These are phyloP conservation scores for Ophiocordyceps robertsii DNA, from an alignment of 2,329 filamentous ascomycete species.

Conservation along the genomic window DNA sequence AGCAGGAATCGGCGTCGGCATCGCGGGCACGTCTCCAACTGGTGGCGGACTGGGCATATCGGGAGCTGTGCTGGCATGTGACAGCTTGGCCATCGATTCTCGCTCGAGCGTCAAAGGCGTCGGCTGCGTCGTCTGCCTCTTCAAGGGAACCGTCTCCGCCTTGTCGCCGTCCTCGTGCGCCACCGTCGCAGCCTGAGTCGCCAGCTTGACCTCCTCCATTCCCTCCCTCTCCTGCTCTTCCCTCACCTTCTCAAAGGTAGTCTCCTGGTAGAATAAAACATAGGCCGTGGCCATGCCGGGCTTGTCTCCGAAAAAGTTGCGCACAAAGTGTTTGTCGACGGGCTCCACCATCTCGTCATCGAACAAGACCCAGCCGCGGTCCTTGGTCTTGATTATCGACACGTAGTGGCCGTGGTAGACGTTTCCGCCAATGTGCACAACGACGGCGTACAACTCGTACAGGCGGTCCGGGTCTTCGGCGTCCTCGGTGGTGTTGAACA, in stretches of 20 bases:
- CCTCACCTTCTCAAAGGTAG: slow-evolving; percentile 49
- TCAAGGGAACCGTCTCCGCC: slow-evolving; percentile 30
- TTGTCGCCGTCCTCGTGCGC: slow-evolving; percentile 33
- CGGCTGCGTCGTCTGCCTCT: slow-evolving; percentile 37
- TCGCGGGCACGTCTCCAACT: slow-evolving; percentile 1
- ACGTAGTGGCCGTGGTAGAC: slow-evolving; percentile 98
- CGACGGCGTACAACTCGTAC: slow-evolving; percentile 93
- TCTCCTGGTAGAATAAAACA: slow-evolving; percentile 96
- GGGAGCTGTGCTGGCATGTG: slow-evolving; percentile 55
- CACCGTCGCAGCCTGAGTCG: slow-evolving; percentile 41
- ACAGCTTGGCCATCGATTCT: slow-evolving; percentile 43
- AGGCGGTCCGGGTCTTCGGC: slow-evolving; percentile 84
- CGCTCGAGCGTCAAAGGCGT: slow-evolving; percentile 30
- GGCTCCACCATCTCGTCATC: slow-evolving; percentile 98
- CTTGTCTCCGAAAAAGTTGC: slow-evolving; percentile 93
- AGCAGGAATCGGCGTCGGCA: background rate
- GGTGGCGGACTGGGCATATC: slow-evolving; percentile 10
- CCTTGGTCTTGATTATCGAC: slow-evolving; percentile 92
- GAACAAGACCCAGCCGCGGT: slow-evolving; percentile 89
- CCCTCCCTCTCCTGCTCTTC: slow-evolving; percentile 78
- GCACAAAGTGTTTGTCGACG: slow-evolving; percentile 89
- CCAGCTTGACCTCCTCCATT: slow-evolving; percentile 44
- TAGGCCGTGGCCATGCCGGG: slow-evolving; percentile 88
- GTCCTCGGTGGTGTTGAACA: slow-evolving; percentile 96
- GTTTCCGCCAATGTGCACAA: slow-evolving; percentile 92